Conservation (phyloP, 805 yeast genomes). For the Diddensiella santjacobensis region DNA sequence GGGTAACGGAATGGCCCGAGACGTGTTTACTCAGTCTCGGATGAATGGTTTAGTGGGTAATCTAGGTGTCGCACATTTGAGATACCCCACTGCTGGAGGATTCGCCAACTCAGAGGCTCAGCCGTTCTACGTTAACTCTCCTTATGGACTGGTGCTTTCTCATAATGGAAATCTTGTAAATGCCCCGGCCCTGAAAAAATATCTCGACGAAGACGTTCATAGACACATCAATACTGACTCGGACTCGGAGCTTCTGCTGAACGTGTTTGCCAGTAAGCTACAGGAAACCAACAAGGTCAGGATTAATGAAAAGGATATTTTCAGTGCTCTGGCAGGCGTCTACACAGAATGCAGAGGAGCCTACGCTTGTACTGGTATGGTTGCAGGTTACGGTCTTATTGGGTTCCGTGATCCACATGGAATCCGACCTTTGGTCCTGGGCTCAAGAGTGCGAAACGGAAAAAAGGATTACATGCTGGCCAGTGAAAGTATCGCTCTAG, state of each 20-base stretch:
- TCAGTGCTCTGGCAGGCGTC: conserved; percentile 80
- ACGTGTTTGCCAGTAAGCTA: conserved; percentile 86
- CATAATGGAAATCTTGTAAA: conserved; percentile 96
- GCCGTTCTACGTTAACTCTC: conserved; percentile 96
- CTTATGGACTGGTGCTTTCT: conserved; percentile 85
- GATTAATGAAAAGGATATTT: conserved; percentile 85
- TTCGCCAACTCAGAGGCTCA: conserved; percentile 96
- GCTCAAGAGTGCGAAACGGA: conserved; percentile 74
- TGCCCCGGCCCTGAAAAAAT: conserved; percentile 67
- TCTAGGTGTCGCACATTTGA: conserved; percentile 90
- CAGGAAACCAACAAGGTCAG: conserved; percentile 90
- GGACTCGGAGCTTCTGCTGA: conserved; percentile 86
- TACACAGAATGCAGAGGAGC: conserved; percentile 85
- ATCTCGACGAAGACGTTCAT: conserved; percentile 90
- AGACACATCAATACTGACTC: conserved; percentile 97
- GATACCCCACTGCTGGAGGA: conserved; percentile 98
- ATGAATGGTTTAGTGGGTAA: conserved; percentile 79
- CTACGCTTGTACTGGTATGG: conserved; percentile 91
- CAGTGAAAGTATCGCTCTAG: conserved; percentile 89
- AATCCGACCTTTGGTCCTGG: conserved; percentile 83
- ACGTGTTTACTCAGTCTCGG: conserved; percentile 84
- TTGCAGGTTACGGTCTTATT: conserved; percentile 92
- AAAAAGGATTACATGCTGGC: conserved; percentile 87
- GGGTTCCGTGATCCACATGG: conserved; percentile 98
- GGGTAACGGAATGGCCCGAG: conserved; percentile 98